Evolutionary conservation across 2,329 filamentous ascomycete genomes (phyloP).

Genomic region (Clarireedia paspali): DNA sequence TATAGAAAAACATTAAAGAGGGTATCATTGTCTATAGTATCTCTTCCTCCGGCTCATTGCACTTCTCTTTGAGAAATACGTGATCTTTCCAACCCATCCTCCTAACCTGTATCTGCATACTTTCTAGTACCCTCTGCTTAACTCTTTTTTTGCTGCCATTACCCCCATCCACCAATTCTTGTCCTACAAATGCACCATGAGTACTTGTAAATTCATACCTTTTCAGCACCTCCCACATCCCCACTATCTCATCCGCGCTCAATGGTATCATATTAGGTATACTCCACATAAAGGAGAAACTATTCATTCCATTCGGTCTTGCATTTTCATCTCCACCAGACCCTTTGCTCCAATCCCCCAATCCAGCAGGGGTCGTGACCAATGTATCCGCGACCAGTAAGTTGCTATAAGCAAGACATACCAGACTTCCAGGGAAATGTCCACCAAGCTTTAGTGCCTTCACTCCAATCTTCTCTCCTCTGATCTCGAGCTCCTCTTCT

Average conservation of each 20-base stretch:
- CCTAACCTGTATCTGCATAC: constrained; percentile 65
- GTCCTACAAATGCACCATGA: constrained; percentile 58
- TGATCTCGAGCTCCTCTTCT: constrained; percentile 35
- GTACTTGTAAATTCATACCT: constrained; percentile 55
- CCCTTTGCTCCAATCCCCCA: constrained; percentile 41
- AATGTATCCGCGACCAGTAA: constrained; percentile 75
- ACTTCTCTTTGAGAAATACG: constrained; percentile 21
- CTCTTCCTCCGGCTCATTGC: neutral
- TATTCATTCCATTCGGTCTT: constrained; percentile 39
- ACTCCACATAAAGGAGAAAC: constrained; percentile 69
- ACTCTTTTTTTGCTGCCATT: constrained; percentile 31
- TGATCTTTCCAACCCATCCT: constrained; percentile 24
- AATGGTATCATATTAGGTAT: constrained; percentile 71
- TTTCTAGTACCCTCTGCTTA: constrained; percentile 61
- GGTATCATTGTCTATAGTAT: constrained; percentile 3
- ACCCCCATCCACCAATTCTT: constrained; percentile 49
- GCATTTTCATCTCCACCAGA: constrained; percentile 32
- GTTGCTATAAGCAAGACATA: constrained; percentile 52
- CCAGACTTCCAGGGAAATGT: constrained; percentile 70
- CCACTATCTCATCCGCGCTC: constrained; percentile 50
- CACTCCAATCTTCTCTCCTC: constrained; percentile 37
- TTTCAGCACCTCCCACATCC: constrained; percentile 64
- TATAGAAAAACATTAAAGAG: neutral
- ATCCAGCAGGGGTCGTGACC: constrained; percentile 56
- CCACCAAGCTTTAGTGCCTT: constrained; percentile 65